Evolutionary conservation across 345 rosid genomes (phyloP).

Genomic region (Erucastrum elatum): DNA sequence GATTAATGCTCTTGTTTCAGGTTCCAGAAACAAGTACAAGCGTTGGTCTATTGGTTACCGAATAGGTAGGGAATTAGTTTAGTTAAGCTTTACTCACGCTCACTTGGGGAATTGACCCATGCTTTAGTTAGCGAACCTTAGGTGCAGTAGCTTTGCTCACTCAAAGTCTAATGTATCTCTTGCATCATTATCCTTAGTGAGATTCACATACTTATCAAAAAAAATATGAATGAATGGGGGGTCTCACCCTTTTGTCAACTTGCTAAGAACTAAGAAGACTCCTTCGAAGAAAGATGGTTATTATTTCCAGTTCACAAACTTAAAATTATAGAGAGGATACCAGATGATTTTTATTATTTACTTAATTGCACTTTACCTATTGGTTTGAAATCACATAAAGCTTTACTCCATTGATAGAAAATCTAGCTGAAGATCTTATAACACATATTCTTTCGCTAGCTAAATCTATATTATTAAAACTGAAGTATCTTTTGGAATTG

Average conservation of each 20-base stretch:
- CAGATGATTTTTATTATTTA: neutral
- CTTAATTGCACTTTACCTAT: neutral
- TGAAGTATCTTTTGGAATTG: too few species aligned
- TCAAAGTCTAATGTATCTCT: too few species aligned
- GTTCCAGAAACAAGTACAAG: too few species aligned
- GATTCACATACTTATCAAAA: too few species aligned
- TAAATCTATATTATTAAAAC: neutral
- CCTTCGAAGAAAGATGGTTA: constrained; percentile 26
- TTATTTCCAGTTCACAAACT: neutral
- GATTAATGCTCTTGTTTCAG: too few species aligned
- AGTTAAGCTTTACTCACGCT: too few species aligned
- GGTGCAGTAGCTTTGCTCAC: too few species aligned
- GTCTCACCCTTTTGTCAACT: neutral
- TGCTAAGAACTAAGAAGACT: neutral
- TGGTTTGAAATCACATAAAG: constrained; percentile 14
- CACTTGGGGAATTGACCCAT: too few species aligned
- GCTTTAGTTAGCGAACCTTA: too few species aligned
- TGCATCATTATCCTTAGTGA: too few species aligned
- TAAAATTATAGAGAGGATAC: neutral
- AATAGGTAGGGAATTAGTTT: too few species aligned
- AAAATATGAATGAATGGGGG: neutral
- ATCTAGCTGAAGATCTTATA: neutral
- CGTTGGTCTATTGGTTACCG: too few species aligned
- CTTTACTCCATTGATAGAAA: constrained; percentile 8
- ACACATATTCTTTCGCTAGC: neutral